A percentile compares a stretch with the other conserved stretches of the same genome.
phyloP scores from a whole-genome alignment of 306 rosid genomes.

The Acacia crassicarpa region DNA sequence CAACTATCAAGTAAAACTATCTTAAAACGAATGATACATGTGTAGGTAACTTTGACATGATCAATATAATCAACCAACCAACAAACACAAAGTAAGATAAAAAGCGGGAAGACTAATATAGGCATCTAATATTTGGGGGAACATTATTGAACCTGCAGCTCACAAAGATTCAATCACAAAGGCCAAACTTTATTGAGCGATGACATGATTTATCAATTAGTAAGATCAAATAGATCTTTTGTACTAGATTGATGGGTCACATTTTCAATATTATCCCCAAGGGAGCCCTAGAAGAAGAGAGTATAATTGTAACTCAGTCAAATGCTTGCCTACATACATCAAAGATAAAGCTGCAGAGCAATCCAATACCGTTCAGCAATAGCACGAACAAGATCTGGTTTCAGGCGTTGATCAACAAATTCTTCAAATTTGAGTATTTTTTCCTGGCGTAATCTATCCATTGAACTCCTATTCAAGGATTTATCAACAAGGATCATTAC shows the following conservation, averaged over 20 bases:
- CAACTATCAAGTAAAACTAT: not conserved
- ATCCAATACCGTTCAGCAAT: conserved; percentile 64
- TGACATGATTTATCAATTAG: not conserved
- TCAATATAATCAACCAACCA: not conserved
- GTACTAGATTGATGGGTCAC: not conserved
- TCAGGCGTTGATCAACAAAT: conserved; percentile 76
- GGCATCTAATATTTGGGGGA: not conserved
- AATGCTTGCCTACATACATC: not conserved
- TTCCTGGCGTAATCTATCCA: conserved; percentile 52
- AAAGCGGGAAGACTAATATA: too few species aligned
- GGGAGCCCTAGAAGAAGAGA: not conserved
- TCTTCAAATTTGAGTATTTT: conserved; percentile 75
- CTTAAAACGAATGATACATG: not conserved
- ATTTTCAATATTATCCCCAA: not conserved
- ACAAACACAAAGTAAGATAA: not conserved
- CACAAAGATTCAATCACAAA: not conserved
- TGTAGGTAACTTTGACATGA: not conserved
- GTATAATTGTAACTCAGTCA: not conserved
- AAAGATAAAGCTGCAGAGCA: not conserved
- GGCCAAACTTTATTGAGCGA: not conserved
- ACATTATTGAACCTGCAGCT: not conserved
- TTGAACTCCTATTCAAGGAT: conserved; percentile 38
- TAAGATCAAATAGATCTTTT: not conserved
- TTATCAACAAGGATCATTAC: not conserved
- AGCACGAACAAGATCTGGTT: conserved; percentile 83